A percentile compares a stretch with the other conserved stretches of the same genome.
Evolutionary conservation across 169 alveolate genomes (phyloP).

Genomic region (Sarcocystis neurona): DNA sequence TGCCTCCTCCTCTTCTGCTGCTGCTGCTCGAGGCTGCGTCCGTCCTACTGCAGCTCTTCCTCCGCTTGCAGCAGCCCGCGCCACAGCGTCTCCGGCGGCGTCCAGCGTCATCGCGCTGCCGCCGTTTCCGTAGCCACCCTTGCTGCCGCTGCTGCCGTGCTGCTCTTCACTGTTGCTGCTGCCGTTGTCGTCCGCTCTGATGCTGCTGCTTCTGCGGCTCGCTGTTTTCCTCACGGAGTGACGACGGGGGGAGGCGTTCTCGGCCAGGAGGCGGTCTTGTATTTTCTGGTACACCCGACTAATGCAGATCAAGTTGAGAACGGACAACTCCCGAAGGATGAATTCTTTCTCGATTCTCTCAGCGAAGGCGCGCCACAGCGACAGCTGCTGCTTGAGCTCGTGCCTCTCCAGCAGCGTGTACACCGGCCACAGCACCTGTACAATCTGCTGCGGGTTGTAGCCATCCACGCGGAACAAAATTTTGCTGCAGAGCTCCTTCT

Average conservation of each 20-base stretch:
- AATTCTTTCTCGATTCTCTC: slow-evolving; percentile 21
- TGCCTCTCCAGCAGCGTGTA: background rate
- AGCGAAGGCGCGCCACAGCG: slow-evolving; percentile 11
- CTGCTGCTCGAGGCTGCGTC: no score
- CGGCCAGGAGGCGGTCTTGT: background rate
- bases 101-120: no score
- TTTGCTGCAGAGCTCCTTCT: background rate
- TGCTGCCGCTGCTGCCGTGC: no score
- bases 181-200: no score
- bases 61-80: no score
- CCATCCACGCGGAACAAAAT: slow-evolving; percentile 37
- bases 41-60: no score
- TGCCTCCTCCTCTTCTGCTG: no score
- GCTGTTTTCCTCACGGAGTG: no score
- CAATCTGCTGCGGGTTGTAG: slow-evolving; percentile 28
- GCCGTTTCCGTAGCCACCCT: no score
- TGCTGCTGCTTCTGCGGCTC: no score
- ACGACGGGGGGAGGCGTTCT: no score
- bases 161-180: no score
- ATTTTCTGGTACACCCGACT: slow-evolving; percentile 23
- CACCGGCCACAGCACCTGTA: background rate
- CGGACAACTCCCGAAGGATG: slow-evolving; percentile 8
- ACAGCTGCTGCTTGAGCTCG: background rate
- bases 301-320: background rate
- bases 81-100: slow-evolving; percentile 7